These are phyloP conservation scores for Cercophora scortea DNA, from an alignment of 495 filamentous ascomycete genomes.

Conservation along the genomic window DNA sequence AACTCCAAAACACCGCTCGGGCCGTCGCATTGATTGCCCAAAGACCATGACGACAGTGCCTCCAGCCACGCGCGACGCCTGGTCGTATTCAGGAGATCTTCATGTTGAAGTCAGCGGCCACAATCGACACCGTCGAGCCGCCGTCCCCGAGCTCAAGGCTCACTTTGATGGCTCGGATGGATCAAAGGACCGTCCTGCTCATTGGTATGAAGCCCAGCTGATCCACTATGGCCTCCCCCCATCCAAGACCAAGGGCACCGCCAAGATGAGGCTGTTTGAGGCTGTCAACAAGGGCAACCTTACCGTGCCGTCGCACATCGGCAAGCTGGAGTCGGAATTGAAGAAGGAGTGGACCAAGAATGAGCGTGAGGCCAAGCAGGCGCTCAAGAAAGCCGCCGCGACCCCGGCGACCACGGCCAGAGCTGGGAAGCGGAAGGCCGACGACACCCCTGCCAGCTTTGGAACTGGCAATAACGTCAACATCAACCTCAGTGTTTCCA, in stretches of 20 bases:
- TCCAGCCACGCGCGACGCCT: conserved; percentile 4
- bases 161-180: conserved; percentile 30
- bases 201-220: conserved; percentile 53
- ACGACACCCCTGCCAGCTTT: conserved; percentile 1
- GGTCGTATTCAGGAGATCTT: conserved; percentile 28
- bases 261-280: conserved; percentile 48
- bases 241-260: conserved; percentile 46
- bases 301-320: conserved; percentile 33
- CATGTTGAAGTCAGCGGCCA: conserved; percentile 38
- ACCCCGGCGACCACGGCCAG: not conserved
- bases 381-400: conserved; percentile 14
- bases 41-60: conserved; percentile 2
- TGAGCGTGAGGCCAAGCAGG: conserved; percentile 37
- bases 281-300: conserved; percentile 38
- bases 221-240: conserved; percentile 49
- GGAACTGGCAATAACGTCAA: conserved; percentile 1
- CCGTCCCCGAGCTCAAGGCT: conserved; percentile 35
- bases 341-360: conserved; percentile 44
- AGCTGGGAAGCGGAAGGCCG: conserved; percentile 26
- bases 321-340: conserved; percentile 40
- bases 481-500: conserved; percentile 8
- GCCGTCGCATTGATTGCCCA: not conserved
- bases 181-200: conserved; percentile 39
- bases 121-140: conserved; percentile 44
- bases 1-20: not conserved